Percentiles rank a stretch among this genome's conserved stretches.
Conservation (phyloP, 768 basidiomycete genomes). For the Psilocybe cubensis region DNA sequence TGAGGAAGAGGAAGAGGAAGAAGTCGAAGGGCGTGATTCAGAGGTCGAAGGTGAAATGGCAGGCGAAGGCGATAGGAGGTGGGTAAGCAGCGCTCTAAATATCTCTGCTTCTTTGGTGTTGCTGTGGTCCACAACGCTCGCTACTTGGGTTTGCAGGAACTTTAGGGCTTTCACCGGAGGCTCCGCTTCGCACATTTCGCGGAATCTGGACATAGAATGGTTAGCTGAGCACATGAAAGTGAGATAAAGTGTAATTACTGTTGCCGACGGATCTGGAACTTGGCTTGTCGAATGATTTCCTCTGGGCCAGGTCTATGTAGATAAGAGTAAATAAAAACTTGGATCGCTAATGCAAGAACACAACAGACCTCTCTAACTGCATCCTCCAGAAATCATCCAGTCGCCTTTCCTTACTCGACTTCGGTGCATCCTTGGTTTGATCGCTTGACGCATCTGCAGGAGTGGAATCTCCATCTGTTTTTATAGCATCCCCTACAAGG, state of each 20-base stretch:
- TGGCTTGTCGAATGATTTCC: constrained; percentile 67
- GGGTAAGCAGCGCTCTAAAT: constrained; percentile 69
- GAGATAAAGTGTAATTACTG: constrained; percentile 49
- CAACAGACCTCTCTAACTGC: constrained; percentile 61
- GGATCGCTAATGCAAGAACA: not conserved
- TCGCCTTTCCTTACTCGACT: constrained; percentile 42
- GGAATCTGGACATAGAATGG: constrained; percentile 52
- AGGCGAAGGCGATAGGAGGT: constrained; percentile 52
- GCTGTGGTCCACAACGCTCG: constrained; percentile 70
- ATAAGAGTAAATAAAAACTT: not conserved
- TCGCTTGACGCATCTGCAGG: constrained; percentile 14
- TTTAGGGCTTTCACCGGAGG: constrained; percentile 66
- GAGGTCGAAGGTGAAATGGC: not conserved
- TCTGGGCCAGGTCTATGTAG: constrained; percentile 56
- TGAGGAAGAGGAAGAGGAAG: too few species aligned
- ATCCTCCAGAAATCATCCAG: constrained; percentile 84
- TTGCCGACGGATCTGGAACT: constrained; percentile 68
- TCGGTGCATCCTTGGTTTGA: constrained; percentile 28
- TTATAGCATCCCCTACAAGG: constrained; percentile 12
- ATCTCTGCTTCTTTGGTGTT: constrained; percentile 60
- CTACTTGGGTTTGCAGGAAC: constrained; percentile 74
- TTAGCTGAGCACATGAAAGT: not conserved
- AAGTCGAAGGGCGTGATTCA: constrained; percentile 3
- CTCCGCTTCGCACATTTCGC: constrained; percentile 76
- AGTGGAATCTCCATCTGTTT: constrained; percentile 21